phyloP scores from a whole-genome alignment of 345 rosid species.

The Bruguiera parviflora region DNA sequence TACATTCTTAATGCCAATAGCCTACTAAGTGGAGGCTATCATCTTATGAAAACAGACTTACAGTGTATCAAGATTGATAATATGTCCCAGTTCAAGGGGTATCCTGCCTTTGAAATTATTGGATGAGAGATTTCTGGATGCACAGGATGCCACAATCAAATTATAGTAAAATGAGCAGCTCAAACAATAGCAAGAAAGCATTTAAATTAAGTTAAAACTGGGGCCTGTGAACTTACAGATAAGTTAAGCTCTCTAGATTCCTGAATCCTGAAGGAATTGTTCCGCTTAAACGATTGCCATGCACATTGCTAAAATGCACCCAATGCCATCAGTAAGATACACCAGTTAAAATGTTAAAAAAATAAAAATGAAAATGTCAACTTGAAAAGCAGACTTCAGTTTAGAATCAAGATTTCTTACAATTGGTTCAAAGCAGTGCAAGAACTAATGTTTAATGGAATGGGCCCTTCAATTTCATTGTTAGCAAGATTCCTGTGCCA shows the following conservation, averaged over 20 bases:
- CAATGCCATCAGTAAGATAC: not conserved
- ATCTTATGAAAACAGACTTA: conserved; percentile 22
- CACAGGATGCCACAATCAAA: not conserved
- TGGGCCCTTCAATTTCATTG: conserved; percentile 75
- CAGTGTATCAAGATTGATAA: conserved; percentile 86
- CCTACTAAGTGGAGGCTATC: not conserved
- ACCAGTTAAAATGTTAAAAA: not conserved
- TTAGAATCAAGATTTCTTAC: conserved; percentile 33
- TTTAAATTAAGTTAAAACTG: not conserved
- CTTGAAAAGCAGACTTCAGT: not conserved
- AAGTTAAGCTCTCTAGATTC: conserved; percentile 77
- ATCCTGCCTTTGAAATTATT: conserved; percentile 73
- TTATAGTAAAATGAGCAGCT: not conserved
- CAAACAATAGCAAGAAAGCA: not conserved
- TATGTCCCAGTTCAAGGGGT: conserved; percentile 74
- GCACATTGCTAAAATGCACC: conserved; percentile 56
- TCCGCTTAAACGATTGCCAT: conserved; percentile 75
- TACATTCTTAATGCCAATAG: not conserved
- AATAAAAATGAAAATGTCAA: not conserved
- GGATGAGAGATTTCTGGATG: conserved; percentile 63
- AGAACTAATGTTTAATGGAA: conserved; percentile 73
- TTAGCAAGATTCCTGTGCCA: conserved; percentile 78
- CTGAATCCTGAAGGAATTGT: conserved; percentile 73
- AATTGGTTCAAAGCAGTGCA: conserved; percentile 90
- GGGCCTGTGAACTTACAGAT: conserved; percentile 51